A percentile compares a stretch with the other conserved stretches of the same genome.
phyloP scores from a whole-genome alignment of 345 rosid genomes.

The Salix koriyanagi region DNA sequence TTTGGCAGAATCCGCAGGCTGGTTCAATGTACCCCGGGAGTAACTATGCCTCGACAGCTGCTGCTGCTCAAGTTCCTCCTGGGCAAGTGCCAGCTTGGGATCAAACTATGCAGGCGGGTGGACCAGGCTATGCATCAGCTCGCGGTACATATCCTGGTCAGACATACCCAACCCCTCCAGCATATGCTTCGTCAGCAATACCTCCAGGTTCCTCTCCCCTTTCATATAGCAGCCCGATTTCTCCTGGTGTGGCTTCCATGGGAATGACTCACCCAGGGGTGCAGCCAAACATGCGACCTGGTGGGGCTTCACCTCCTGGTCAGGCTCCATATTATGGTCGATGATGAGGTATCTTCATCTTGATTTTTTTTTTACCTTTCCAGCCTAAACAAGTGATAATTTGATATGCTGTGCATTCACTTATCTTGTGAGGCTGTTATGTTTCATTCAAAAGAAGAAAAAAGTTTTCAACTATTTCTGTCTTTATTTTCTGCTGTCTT shows the following conservation, averaged over 20 bases:
- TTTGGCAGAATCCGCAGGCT: slow-evolving; percentile 62
- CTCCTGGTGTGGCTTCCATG: slow-evolving; percentile 19
- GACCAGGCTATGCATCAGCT: slow-evolving; percentile 22
- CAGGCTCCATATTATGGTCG: slow-evolving; percentile 39
- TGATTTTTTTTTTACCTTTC: neutral
- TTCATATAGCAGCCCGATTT: slow-evolving; percentile 23
- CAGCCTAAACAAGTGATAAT: neutral
- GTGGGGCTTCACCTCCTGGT: slow-evolving; percentile 33
- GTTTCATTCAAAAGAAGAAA: neutral
- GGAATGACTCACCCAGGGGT: slow-evolving; percentile 31
- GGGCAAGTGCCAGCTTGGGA: slow-evolving; percentile 49
- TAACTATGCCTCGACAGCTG: slow-evolving; percentile 36
- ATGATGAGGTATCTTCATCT: slow-evolving; percentile 20
- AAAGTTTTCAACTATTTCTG: neutral
- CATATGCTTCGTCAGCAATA: slow-evolving; percentile 26
- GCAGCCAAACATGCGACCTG: slow-evolving; percentile 30
- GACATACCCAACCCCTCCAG: slow-evolving; percentile 26
- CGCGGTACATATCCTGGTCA: slow-evolving; percentile 38
- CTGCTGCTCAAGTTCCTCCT: slow-evolving; percentile 29
- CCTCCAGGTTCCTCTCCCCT: slow-evolving; percentile 37
- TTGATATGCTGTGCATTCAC: neutral
- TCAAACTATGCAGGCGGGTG: slow-evolving; percentile 31
- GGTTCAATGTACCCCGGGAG: slow-evolving; percentile 39
- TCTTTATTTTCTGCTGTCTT: neutral
- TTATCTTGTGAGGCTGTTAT: slow-evolving; percentile 2